Base-by-base conservation (phyloP, 768 basidiomycete genomes). In the Clitopilus passeckerianus region DNA sequence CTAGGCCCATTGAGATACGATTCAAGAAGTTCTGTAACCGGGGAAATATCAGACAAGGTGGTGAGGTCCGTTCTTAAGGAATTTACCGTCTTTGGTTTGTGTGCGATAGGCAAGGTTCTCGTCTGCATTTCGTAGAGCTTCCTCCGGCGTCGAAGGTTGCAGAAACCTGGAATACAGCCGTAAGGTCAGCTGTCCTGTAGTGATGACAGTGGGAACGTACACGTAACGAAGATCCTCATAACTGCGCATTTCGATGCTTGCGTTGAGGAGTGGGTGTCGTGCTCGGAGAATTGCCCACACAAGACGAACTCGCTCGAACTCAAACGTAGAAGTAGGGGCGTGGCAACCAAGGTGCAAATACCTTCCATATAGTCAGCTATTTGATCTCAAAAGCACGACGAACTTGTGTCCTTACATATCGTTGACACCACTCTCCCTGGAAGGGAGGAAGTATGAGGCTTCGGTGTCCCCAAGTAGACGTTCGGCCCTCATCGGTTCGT, bases 401-500 rank as follows among this genome's bases (percentile, higher is more conserved):
- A 16, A 34, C 37, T 68, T n/a, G 27, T 30, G 27, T 30, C 27
- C 84, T 61, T 65, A 91, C 92, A 95, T 93, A 69, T 95, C 92
- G 65, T 95, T 95, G 34, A 93, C 91, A 5, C 90, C 90, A 57
- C 77, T 83, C 50, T 85, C 86, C n/a, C 92, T 79, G 2, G 86
- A 85, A 2, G 90, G 91, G 9, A 93, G 77, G 69, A 83, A 93
- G 71, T 93, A 95, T 0, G 89, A 90, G 7, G 81, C 70, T 71
- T 94, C 91, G 22, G 85, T 91, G 59, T 90, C 85, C 5, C 90
- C 90, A 54, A 94, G 73, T 58, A 68, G 76, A 23, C 89, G 81
- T 67, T 87, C 81, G 34, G 73, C 61, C 18, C 62, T 55, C 15
- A 22, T 50, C 6, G 46, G 46, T 12, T n/a, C 46, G n/a, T 50